Conservation (phyloP, 2,329 filamentous ascomycete species). For the Colletotrichum aenigma region DNA sequence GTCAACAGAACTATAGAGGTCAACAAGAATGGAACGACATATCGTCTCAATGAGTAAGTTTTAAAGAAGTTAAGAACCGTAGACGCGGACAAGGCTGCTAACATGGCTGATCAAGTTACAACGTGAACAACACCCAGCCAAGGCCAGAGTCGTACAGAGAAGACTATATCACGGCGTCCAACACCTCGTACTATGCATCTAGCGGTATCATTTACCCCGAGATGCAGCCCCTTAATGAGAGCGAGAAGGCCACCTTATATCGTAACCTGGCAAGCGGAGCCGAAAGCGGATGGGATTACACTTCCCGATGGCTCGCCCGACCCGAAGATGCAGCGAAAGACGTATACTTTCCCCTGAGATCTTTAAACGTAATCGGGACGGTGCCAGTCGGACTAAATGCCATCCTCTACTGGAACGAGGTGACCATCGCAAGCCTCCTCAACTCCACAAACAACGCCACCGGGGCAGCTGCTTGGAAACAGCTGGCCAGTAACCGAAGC, state of each 20-base stretch:
- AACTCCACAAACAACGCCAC: constrained; percentile 53
- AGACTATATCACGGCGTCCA: constrained; percentile 70
- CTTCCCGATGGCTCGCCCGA: constrained; percentile 59
- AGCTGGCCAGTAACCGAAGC: constrained; percentile 56
- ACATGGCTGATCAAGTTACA: constrained; percentile 45
- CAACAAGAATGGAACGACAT: constrained; percentile 47
- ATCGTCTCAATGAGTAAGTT: constrained; percentile 59
- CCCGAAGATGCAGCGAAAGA: constrained; percentile 63
- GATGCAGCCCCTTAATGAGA: constrained; percentile 51
- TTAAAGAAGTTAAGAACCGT: no score
- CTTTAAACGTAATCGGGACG: constrained; percentile 61
- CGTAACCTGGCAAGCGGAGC: constrained; percentile 68
- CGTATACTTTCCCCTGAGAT: constrained; percentile 68
- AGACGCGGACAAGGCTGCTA: background rate
- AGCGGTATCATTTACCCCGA: constrained; percentile 64
- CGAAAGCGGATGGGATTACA: constrained; percentile 71
- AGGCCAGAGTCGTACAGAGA: constrained; percentile 71
- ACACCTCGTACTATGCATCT: constrained; percentile 63
- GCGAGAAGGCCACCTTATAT: constrained; percentile 58
- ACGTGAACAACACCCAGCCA: constrained; percentile 67
- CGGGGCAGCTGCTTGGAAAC: constrained; percentile 52
- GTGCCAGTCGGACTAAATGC: constrained; percentile 72
- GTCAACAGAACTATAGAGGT: constrained; percentile 64
- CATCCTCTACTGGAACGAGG: constrained; percentile 70
- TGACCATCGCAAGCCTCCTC: constrained; percentile 61